Percentiles rank a stretch among this genome's conserved stretches.
Evolutionary conservation across 495 filamentous ascomycete species (phyloP).

Genomic region (Neurospora tetraspora): DNA sequence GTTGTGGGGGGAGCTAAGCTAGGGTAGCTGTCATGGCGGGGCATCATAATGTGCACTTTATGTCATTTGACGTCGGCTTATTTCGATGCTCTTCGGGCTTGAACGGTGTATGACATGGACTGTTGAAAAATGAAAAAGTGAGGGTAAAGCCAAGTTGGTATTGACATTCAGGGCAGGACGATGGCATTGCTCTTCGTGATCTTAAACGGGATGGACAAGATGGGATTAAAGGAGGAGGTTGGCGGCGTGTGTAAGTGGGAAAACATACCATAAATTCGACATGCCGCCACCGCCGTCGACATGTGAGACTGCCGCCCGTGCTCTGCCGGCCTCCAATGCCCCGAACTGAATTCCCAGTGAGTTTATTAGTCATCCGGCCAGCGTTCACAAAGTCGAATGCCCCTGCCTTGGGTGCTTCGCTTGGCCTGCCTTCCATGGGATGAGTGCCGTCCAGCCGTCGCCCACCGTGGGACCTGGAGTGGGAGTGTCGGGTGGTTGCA

Average conservation of each 20-base stretch:
- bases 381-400: background rate
- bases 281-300: background rate
- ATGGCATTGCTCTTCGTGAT: background rate
- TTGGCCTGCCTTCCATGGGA: background rate
- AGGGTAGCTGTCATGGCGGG: background rate
- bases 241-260: background rate
- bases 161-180: background rate
- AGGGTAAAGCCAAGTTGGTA: background rate
- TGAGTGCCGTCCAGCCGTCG: background rate
- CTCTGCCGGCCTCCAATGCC: background rate
- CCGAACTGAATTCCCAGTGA: background rate
- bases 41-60: background rate
- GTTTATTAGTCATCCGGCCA: background rate
- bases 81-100: background rate
- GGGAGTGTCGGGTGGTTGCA: background rate
- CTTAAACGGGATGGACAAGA: background rate
- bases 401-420: background rate
- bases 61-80: background rate
- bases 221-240: background rate
- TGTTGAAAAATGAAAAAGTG: background rate
- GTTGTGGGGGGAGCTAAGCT: background rate
- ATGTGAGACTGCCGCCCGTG: background rate
- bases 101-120: background rate
- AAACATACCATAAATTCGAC: too few species aligned
- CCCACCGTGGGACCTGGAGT: background rate